phyloP scores from a whole-genome alignment of 2,329 filamentous ascomycete species.

The Neobulgaria alba region DNA sequence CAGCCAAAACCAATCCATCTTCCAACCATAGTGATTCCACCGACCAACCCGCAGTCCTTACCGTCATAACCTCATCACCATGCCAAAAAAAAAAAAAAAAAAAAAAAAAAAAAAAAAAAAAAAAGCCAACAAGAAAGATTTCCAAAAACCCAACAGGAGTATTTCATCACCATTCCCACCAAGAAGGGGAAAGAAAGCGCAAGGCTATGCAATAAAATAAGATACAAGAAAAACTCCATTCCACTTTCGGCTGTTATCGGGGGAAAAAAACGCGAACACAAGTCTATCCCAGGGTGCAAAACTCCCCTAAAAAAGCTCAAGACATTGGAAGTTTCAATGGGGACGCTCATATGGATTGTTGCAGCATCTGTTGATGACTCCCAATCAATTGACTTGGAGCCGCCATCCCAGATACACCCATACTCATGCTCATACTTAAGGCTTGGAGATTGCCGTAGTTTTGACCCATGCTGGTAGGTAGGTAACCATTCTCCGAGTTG shows the following conservation, averaged over 20 bases:
- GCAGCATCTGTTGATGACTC: constrained; percentile 27
- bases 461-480: constrained; percentile 29
- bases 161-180: background rate
- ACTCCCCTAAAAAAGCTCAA: no score
- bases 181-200: background rate
- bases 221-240: constrained; percentile 4
- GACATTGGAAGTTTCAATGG: no score
- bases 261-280: no score
- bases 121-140: background rate
- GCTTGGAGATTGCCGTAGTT: constrained; percentile 17
- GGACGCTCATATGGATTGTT: constrained; percentile 29
- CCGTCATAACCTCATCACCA: background rate
- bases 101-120: background rate
- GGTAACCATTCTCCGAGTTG: constrained; percentile 58
- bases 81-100: background rate
- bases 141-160: background rate
- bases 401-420: constrained; percentile 26
- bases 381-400: constrained; percentile 31
- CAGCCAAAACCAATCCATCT: no score
- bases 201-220: constrained; percentile 4
- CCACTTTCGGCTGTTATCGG: no score
- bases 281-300: no score
- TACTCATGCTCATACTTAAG: constrained; percentile 23
- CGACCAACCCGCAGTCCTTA: no score
- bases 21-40: no score